A percentile compares a stretch with the other conserved stretches of the same genome.
phyloP scores from a whole-genome alignment of 768 basidiomycete genomes.

The Lactarius sp. region DNA sequence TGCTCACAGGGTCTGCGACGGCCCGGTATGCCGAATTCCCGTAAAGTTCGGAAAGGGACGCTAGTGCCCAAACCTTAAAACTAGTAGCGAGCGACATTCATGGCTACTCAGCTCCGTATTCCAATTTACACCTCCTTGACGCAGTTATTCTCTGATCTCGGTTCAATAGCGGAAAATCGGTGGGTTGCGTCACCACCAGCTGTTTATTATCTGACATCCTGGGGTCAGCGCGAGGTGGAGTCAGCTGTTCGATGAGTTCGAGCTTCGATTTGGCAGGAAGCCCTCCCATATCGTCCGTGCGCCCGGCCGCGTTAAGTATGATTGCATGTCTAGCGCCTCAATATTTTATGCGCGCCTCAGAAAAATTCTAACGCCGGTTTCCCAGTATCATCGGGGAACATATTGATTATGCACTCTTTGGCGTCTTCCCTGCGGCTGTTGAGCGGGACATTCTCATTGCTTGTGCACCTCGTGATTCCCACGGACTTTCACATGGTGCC shows the following conservation, averaged over 20 bases:
- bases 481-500: slow-evolving; percentile 41
- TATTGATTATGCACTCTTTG: slow-evolving; percentile 80
- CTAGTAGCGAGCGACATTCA: slow-evolving; percentile 24
- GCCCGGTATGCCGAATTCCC: too few relatives aligned
- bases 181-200: slow-evolving; percentile 9
- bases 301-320: slow-evolving; percentile 77
- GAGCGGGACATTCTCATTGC: slow-evolving; percentile 83
- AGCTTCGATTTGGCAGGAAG: slow-evolving; percentile 55
- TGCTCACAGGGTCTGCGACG: too few relatives aligned
- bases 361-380: neutral
- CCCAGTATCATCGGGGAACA: slow-evolving; percentile 59
- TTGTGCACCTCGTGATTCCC: slow-evolving; percentile 43
- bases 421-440: slow-evolving; percentile 79
- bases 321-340: slow-evolving; percentile 23
- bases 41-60: too few relatives aligned
- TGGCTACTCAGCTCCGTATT: slow-evolving; percentile 55
- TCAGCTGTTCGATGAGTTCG: slow-evolving; percentile 55
- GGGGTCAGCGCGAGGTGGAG: slow-evolving; percentile 49
- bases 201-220: neutral
- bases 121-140: slow-evolving; percentile 56
- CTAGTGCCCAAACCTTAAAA: too few relatives aligned
- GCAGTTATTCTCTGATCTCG: slow-evolving; percentile 50
- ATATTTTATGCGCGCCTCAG: slow-evolving; percentile 24
- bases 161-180: slow-evolving; percentile 40
- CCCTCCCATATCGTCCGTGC: slow-evolving; percentile 71